Percentiles rank a stretch among this genome's conserved stretches.
Evolutionary conservation across 805 yeast species (phyloP).

Genomic region (Cephaloascus albidus): DNA sequence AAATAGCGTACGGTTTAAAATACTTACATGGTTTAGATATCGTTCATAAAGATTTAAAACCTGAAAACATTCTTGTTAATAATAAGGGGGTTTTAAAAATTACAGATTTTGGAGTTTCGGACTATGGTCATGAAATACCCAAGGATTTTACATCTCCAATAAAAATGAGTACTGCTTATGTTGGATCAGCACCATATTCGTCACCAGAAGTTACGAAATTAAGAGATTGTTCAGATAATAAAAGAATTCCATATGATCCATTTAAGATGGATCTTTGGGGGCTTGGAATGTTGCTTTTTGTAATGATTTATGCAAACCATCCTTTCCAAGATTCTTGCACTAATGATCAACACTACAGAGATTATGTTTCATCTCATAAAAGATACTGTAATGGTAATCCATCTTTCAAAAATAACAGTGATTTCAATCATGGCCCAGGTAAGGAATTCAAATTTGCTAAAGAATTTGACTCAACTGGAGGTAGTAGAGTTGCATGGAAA

Average conservation of each 20-base stretch:
- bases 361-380: slow-evolving; percentile 41
- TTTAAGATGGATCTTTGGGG: slow-evolving; percentile 68
- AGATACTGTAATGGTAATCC: slow-evolving; percentile 31
- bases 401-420: slow-evolving; percentile 35
- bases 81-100: slow-evolving; percentile 53
- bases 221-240: slow-evolving; percentile 15
- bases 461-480: slow-evolving; percentile 46
- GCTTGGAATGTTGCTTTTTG: slow-evolving; percentile 58
- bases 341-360: slow-evolving; percentile 43
- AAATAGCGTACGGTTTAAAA: slow-evolving; percentile 50
- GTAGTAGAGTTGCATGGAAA: slow-evolving; percentile 68
- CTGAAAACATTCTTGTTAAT: slow-evolving; percentile 60
- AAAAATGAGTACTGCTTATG: slow-evolving; percentile 34
- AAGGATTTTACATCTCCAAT: slow-evolving; percentile 37
- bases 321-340: slow-evolving; percentile 48
- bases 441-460: slow-evolving; percentile 63
- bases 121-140: slow-evolving; percentile 46
- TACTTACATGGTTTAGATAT: slow-evolving; percentile 58
- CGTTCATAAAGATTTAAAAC: slow-evolving; percentile 68
- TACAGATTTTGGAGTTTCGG: slow-evolving; percentile 73
- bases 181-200: slow-evolving; percentile 77
- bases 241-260: slow-evolving; percentile 41
- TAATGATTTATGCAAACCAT: slow-evolving; percentile 43
- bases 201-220: slow-evolving; percentile 67
- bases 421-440: slow-evolving; percentile 52